Conservation (phyloP, 805 yeast species). For the Candida nitratophila region DNA sequence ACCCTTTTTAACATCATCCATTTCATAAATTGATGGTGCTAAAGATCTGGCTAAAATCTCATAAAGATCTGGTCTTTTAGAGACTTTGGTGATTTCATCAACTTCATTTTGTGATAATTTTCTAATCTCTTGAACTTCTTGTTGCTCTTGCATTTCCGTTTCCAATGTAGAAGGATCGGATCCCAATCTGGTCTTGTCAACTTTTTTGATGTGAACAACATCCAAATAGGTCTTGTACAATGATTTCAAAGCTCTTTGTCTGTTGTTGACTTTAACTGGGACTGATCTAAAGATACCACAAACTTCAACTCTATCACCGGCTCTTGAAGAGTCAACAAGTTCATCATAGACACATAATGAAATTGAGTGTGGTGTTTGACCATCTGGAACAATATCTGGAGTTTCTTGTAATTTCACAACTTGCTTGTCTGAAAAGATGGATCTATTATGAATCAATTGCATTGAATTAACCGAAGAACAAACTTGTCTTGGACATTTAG, state of each 20-base stretch:
- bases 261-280: conserved; percentile 82
- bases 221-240: conserved; percentile 91
- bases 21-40: conserved; percentile 95
- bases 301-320: conserved; percentile 94
- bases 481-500: conserved; percentile 81
- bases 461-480: conserved; percentile 82
- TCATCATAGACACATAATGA: conserved; percentile 94
- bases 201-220: conserved; percentile 86
- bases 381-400: conserved; percentile 94
- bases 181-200: conserved; percentile 75
- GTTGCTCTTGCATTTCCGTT: conserved; percentile 49
- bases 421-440: conserved; percentile 92
- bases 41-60: conserved; percentile 81
- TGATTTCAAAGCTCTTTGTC: conserved; percentile 75
- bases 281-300: conserved; percentile 92
- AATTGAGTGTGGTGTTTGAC: conserved; percentile 96
- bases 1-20: conserved; percentile 96
- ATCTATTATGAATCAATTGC: conserved; percentile 87
- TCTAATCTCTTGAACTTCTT: conserved; percentile 72
- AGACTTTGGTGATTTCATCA: conserved; percentile 48
- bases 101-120: conserved; percentile 65
- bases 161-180: conserved; percentile 70
- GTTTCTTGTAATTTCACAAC: conserved; percentile 81
- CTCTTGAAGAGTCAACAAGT: conserved; percentile 86
- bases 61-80: conserved; percentile 73